Percentiles rank a stretch among this genome's conserved stretches.
phyloP scores from a whole-genome alignment of 2,329 filamentous ascomycete genomes.

The Apiospora pterosperma region DNA sequence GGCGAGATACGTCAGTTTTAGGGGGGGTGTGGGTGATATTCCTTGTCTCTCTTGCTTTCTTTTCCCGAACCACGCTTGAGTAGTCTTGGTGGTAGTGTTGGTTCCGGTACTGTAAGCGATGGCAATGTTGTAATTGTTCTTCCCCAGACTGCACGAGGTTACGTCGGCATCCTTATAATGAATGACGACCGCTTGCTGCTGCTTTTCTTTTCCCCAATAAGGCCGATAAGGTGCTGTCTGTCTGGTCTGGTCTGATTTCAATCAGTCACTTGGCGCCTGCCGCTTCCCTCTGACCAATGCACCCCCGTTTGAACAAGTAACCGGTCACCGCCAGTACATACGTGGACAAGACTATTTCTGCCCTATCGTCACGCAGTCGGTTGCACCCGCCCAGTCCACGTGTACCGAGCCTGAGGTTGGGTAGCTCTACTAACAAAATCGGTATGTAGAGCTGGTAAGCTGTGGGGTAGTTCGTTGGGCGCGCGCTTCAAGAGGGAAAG shows the following conservation, averaged over 20 bases:
- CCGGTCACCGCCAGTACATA: constrained; percentile 4
- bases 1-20: constrained; percentile 3
- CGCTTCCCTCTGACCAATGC: neutral
- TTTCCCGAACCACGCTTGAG: neutral
- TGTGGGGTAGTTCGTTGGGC: constrained; percentile 10
- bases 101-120: neutral
- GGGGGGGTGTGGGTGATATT: neutral
- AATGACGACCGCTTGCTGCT: neutral
- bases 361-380: constrained; percentile 10
- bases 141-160: neutral
- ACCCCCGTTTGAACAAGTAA: neutral
- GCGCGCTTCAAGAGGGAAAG: neutral
- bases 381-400: constrained; percentile 11
- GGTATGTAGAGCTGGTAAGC: constrained; percentile 3
- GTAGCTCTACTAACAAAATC: neutral
- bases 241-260: neutral
- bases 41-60: neutral
- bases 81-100: neutral
- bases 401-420: constrained; percentile 6
- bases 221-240: neutral
- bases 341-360: constrained; percentile 9
- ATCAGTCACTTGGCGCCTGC: neutral
- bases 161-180: constrained; percentile 11
- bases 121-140: constrained; percentile 6
- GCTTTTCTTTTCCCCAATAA: neutral